Percentiles rank a stretch among this genome's conserved stretches.
These are phyloP conservation scores for Bipolaris cookei DNA, from an alignment of 2,329 filamentous ascomycete genomes.

Conservation along the genomic window DNA sequence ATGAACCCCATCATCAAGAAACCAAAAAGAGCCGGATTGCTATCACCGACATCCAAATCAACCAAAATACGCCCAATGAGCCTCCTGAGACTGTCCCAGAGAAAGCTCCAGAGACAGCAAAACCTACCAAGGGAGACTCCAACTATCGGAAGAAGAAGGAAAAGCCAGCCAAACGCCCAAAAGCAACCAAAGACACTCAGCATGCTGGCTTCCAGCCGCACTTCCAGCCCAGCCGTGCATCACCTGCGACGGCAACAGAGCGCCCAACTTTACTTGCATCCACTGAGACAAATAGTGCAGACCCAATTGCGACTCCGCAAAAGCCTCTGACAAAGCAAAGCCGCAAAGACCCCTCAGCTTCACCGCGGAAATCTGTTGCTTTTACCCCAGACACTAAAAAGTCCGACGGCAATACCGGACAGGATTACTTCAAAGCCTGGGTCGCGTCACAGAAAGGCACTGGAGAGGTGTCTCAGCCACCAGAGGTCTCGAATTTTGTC, in stretches of 20 bases:
- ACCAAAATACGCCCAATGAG: constrained; percentile 7
- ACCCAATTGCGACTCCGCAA: constrained; percentile 25
- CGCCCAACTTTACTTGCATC: constrained; percentile 39
- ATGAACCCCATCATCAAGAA: constrained; percentile 25
- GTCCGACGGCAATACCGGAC: constrained; percentile 62
- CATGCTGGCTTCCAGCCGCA: constrained; percentile 12
- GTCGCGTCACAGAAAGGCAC: constrained; percentile 43
- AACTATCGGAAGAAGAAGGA: constrained; percentile 47
- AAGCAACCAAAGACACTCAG: constrained; percentile 16
- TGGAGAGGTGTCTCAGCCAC: constrained; percentile 28
- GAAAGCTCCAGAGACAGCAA: constrained; percentile 16
- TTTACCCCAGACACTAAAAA: constrained; percentile 69
- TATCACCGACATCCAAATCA: constrained; percentile 5
- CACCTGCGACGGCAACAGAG: constrained; percentile 14
- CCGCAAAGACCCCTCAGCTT: constrained; percentile 29
- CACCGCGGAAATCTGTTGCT: constrained; percentile 64
- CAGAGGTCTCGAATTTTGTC: constrained; percentile 36
- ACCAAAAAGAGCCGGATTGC: constrained; percentile 38
- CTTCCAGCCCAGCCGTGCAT: constrained; percentile 12
- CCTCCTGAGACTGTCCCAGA: constrained; percentile 5
- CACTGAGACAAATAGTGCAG: constrained; percentile 33
- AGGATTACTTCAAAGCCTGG: constrained; percentile 61
- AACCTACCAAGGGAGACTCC: constrained; percentile 39
- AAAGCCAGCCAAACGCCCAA: constrained; percentile 27
- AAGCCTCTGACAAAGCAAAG: constrained; percentile 21